phyloP scores from a whole-genome alignment of 805 yeast genomes.

The Jamesozyma gamospora region DNA sequence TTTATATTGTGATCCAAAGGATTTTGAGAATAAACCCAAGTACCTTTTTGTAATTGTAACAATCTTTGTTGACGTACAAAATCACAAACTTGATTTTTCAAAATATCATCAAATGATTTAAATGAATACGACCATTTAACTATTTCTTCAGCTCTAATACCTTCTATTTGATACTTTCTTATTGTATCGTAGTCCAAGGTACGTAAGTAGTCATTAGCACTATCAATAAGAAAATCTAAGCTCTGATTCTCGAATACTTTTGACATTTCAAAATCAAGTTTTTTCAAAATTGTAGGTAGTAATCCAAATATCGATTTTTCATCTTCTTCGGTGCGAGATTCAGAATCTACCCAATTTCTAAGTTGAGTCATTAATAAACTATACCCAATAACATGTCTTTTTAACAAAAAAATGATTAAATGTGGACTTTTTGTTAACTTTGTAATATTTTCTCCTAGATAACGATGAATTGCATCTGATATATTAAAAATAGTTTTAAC shows the following conservation, averaged over 20 bases:
- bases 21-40: slow-evolving; percentile 65
- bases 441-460: slow-evolving; percentile 11
- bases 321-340: slow-evolving; percentile 35
- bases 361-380: slow-evolving; percentile 48
- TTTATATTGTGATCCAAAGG: slow-evolving; percentile 31
- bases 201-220: slow-evolving; percentile 36
- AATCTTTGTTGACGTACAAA: slow-evolving; percentile 72
- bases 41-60: slow-evolving; percentile 60
- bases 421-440: slow-evolving; percentile 26
- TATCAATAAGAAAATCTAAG: slow-evolving; percentile 30
- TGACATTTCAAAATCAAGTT: slow-evolving; percentile 10
- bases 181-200: slow-evolving; percentile 38
- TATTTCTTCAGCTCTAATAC: slow-evolving; percentile 31
- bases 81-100: slow-evolving; percentile 49
- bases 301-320: slow-evolving; percentile 45
- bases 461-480: slow-evolving; percentile 22
- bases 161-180: slow-evolving; percentile 44
- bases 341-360: slow-evolving; percentile 54
- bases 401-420: slow-evolving; percentile 25
- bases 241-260: slow-evolving; percentile 3
- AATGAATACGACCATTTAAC: slow-evolving; percentile 39
- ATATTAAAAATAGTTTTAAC: slow-evolving; percentile 30
- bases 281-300: slow-evolving; percentile 33
- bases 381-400: slow-evolving; percentile 47
- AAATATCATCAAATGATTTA: slow-evolving; percentile 38